Conservation (phyloP, 2,329 filamentous ascomycete genomes). For the Penicillium sp. region DNA sequence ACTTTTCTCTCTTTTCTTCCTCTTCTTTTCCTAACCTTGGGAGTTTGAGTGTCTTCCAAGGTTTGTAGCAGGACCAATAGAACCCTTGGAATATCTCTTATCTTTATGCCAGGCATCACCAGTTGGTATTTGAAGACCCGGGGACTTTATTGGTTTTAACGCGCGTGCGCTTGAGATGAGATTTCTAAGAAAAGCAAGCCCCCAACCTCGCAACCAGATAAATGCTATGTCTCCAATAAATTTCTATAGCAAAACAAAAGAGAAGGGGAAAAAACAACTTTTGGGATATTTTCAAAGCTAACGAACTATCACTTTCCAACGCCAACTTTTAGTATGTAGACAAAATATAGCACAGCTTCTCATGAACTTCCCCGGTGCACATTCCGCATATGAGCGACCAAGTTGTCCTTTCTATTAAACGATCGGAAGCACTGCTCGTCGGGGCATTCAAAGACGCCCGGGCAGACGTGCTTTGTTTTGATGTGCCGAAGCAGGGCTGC, state of each 20-base stretch:
- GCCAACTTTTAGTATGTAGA: background rate
- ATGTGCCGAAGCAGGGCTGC: background rate
- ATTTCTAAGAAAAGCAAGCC: too few species aligned
- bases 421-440: background rate
- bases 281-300: background rate
- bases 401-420: conserved; percentile 5
- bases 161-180: too few species aligned
- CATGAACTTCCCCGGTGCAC: background rate
- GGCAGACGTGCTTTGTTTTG: background rate
- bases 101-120: too few species aligned
- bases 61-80: too few species aligned
- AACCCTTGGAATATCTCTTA: too few species aligned
- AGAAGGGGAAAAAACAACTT: too few species aligned
- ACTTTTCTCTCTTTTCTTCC: too few species aligned
- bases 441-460: background rate
- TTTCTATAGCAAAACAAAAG: background rate
- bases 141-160: too few species aligned
- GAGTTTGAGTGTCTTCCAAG: too few species aligned
- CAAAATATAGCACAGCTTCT: background rate
- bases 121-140: too few species aligned
- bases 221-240: background rate
- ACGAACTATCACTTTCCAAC: background rate
- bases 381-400: conserved; percentile 5
- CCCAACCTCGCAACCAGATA: too few species aligned
- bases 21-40: too few species aligned